Conservation (phyloP, 2,329 filamentous ascomycete species). For the Aspergillus novofumigatus region DNA sequence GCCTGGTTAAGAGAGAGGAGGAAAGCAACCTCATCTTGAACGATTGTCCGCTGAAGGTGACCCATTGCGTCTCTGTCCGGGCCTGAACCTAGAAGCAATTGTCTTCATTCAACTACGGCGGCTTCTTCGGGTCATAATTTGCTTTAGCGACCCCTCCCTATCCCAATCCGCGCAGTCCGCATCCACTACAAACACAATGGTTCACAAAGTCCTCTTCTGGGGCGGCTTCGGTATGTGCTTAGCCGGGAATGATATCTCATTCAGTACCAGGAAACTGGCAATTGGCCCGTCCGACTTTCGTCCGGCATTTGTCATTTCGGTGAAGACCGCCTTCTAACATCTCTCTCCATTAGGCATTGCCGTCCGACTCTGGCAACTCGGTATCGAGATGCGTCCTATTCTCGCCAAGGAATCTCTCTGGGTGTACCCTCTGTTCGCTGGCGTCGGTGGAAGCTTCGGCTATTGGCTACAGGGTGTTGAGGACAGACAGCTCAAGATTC, state of each 20-base stretch:
- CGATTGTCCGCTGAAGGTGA: slow-evolving; percentile 23
- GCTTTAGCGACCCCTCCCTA: neutral
- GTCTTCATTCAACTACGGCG: slow-evolving; percentile 7
- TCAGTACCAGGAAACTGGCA: neutral
- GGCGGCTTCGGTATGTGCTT: slow-evolving; percentile 73
- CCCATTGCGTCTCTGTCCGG: slow-evolving; percentile 23
- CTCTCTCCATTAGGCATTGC: slow-evolving; percentile 64
- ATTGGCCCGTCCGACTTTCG: neutral
- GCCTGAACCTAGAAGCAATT: slow-evolving; percentile 11
- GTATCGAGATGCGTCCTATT: slow-evolving; percentile 96
- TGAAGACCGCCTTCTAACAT: neutral
- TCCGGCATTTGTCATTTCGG: neutral
- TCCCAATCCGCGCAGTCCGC: slow-evolving; percentile 17
- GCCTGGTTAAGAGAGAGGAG: neutral
- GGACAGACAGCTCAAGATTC: slow-evolving; percentile 69
- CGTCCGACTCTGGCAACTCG: slow-evolving; percentile 92
- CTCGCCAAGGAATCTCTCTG: slow-evolving; percentile 80
- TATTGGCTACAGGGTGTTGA: slow-evolving; percentile 96
- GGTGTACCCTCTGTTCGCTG: slow-evolving; percentile 87
- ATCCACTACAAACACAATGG: slow-evolving; percentile 34
- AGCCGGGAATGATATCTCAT: neutral
- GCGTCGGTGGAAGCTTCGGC: slow-evolving; percentile 83
- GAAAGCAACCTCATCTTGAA: slow-evolving; percentile 18
- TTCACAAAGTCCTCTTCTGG: slow-evolving; percentile 52
- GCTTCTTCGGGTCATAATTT: neutral